phyloP scores from a whole-genome alignment of 2,329 filamentous ascomycete genomes.

The Nannizzia gypsea region DNA sequence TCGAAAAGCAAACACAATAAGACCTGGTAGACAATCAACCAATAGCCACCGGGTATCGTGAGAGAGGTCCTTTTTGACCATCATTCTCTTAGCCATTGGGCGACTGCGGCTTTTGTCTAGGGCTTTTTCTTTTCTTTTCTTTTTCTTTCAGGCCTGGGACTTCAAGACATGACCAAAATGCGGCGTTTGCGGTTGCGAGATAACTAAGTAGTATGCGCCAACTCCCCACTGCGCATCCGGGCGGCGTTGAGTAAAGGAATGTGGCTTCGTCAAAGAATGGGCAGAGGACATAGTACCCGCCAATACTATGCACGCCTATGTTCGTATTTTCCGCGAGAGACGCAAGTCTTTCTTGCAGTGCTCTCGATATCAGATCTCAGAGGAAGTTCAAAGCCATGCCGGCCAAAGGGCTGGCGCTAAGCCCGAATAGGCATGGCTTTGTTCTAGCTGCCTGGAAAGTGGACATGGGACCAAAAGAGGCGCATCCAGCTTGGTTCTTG shows the following conservation, averaged over 20 bases:
- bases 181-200: not conserved
- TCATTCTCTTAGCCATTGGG: not conserved
- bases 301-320: not conserved
- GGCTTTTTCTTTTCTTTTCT: not conserved
- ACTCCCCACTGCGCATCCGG: not conserved
- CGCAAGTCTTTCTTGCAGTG: not conserved
- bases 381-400: not conserved
- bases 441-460: not conserved
- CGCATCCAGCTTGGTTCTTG: not conserved
- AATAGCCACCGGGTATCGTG: not conserved
- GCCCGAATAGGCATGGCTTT: not conserved
- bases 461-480: not conserved
- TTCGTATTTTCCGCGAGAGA: not conserved
- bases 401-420: not conserved
- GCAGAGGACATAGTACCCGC: not conserved
- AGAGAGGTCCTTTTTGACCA: not conserved
- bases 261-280: not conserved
- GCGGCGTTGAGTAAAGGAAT: not conserved
- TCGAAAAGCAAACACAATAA: not conserved
- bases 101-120: not conserved
- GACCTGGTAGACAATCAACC: not conserved
- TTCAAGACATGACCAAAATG: not conserved
- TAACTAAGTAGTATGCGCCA: not conserved
- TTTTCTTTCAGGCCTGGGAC: not conserved
- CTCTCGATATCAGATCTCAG: not conserved